phyloP scores from a whole-genome alignment of 768 basidiomycete genomes.

The Gelatoporia subvermispora region DNA sequence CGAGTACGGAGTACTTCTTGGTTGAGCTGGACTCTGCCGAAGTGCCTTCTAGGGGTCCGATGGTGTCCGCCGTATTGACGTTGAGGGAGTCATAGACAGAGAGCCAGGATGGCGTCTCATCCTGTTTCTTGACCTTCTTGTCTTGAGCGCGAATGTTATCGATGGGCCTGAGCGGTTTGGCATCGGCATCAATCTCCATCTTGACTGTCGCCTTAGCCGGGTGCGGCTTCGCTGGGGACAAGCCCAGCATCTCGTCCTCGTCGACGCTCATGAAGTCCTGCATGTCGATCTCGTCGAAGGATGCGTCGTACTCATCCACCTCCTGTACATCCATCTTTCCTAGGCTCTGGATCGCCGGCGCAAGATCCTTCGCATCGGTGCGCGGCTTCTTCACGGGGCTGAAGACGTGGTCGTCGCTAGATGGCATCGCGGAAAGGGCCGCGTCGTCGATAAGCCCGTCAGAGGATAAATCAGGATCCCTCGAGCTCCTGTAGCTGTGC shows the following conservation, averaged over 20 bases:
- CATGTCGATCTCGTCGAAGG: slow-evolving; percentile 55
- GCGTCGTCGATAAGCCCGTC: slow-evolving; percentile 26
- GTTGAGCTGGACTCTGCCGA: slow-evolving; percentile 18
- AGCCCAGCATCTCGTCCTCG: slow-evolving; percentile 35
- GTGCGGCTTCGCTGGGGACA: background rate
- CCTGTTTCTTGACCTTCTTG: slow-evolving; percentile 40
- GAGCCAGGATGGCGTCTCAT: slow-evolving; percentile 58
- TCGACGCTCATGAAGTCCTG: slow-evolving; percentile 54
- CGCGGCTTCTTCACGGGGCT: slow-evolving; percentile 70
- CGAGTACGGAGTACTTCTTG: slow-evolving; percentile 49
- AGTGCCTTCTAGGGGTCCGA: slow-evolving; percentile 42
- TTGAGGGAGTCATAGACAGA: slow-evolving; percentile 69
- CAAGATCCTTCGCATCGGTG: slow-evolving; percentile 38
- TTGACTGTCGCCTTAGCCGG: slow-evolving; percentile 25
- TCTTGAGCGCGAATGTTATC: slow-evolving; percentile 14
- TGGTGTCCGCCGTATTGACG: slow-evolving; percentile 54
- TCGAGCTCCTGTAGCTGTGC: slow-evolving; percentile 10
- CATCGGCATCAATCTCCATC: slow-evolving; percentile 16
- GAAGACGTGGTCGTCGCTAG: slow-evolving; percentile 57
- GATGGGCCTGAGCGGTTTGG: slow-evolving; percentile 18
- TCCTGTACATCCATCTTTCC: slow-evolving; percentile 49
- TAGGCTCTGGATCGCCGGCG: slow-evolving; percentile 55
- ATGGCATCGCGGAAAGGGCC: slow-evolving; percentile 23
- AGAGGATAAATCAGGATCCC: slow-evolving; percentile 24
- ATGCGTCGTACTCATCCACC: slow-evolving; percentile 32